These are phyloP conservation scores for Ramaria rubella DNA, from an alignment of 768 basidiomycete species.

Conservation along the genomic window DNA sequence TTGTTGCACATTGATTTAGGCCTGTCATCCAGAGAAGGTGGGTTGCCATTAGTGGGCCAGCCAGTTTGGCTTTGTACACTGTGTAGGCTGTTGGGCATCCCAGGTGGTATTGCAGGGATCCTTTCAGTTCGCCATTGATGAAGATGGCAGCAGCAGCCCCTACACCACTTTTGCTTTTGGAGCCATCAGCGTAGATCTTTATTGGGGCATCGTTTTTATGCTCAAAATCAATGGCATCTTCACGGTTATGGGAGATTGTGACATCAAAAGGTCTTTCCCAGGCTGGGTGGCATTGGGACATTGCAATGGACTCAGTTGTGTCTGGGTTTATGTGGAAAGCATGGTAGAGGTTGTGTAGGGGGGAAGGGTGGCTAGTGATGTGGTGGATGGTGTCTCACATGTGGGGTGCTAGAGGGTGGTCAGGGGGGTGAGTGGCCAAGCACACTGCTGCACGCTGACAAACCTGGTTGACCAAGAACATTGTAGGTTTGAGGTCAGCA, in stretches of 20 bases:
- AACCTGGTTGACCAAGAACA: not conserved
- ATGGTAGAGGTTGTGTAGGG: conserved; percentile 4
- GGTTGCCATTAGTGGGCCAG: not conserved
- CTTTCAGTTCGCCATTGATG: not conserved
- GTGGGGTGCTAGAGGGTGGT: not conserved
- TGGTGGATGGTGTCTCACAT: not conserved
- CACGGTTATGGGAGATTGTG: conserved; percentile 1
- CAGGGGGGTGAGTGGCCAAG: not conserved
- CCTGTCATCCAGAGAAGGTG: not conserved
- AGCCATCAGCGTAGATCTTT: conserved; percentile 8
- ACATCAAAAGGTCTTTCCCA: not conserved
- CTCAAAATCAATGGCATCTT: not conserved
- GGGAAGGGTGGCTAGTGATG: not conserved
- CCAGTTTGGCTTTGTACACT: conserved; percentile 1
- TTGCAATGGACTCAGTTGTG: conserved; percentile 5
- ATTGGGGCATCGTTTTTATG: not conserved
- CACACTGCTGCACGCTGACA: not conserved
- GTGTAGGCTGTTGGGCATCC: conserved; percentile 1
- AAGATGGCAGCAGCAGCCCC: conserved; percentile 6
- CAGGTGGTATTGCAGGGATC: not conserved
- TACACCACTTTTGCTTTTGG: conserved; percentile 1
- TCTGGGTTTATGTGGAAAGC: not conserved
- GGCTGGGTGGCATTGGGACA: not conserved
- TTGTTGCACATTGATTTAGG: not conserved
- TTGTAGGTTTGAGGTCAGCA: conserved; percentile 2